Conservation (phyloP, 257 asterid genomes). For the Plectranthus barbatus region DNA sequence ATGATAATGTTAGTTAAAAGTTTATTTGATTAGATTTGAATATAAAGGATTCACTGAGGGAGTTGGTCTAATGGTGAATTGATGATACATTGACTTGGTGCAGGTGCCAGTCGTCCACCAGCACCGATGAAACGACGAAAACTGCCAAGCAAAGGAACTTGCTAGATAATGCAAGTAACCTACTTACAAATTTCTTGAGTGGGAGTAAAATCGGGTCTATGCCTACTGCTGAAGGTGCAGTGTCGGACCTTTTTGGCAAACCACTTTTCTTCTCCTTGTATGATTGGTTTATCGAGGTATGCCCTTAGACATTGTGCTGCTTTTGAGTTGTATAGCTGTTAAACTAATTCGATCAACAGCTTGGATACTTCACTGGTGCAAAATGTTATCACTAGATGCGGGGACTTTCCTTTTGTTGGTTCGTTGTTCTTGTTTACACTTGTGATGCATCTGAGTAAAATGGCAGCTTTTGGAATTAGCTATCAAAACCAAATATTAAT, state of each 20-base stretch:
- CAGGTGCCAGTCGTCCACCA: constrained; percentile 68
- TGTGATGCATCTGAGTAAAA: background rate
- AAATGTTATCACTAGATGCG: background rate
- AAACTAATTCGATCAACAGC: background rate
- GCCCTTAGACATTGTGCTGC: background rate
- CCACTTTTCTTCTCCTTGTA: constrained; percentile 86
- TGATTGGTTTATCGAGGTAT: constrained; percentile 93
- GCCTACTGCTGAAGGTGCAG: constrained; percentile 98
- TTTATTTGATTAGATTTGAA: background rate
- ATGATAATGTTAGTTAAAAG: background rate
- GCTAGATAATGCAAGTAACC: constrained; percentile 86
- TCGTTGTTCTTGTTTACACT: background rate
- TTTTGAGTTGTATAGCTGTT: background rate
- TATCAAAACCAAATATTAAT: background rate
- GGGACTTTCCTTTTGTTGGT: background rate
- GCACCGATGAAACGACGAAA: constrained; percentile 53
- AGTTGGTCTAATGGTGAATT: constrained; percentile 5
- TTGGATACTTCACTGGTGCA: background rate
- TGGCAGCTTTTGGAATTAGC: background rate
- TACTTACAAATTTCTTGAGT: constrained; percentile 83
- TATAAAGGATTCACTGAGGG: background rate
- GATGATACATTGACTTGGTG: constrained; percentile 14
- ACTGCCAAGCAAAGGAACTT: constrained; percentile 42
- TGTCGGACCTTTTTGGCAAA: constrained; percentile 78
- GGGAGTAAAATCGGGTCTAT: constrained; percentile 71